A percentile compares a stretch with the other conserved stretches of the same genome.
Evolutionary conservation across 768 basidiomycete species (phyloP).

Genomic region (Sarcodon aspratus): DNA sequence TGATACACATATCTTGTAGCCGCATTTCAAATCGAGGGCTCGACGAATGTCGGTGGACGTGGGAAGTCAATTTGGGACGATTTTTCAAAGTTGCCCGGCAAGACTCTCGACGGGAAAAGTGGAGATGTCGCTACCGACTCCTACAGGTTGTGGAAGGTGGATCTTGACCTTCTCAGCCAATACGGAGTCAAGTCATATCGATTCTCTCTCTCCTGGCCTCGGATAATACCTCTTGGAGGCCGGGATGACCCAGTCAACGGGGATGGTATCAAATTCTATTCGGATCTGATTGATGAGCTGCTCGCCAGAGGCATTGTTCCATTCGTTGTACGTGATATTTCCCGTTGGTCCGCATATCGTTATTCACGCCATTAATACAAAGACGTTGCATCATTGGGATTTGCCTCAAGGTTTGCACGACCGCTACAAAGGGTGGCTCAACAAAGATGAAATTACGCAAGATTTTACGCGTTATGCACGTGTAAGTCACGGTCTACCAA

Average conservation of each 20-base stretch:
- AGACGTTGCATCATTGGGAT: conserved; percentile 76
- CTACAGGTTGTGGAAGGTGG: conserved; percentile 57
- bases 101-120: conserved; percentile 54
- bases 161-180: conserved; percentile 45
- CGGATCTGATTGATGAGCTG: conserved; percentile 56
- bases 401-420: conserved; percentile 66
- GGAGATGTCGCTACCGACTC: conserved; percentile 68
- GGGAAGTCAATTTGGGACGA: conserved; percentile 70
- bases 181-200: conserved; percentile 68
- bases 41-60: conserved; percentile 44
- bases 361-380: not conserved
- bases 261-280: conserved; percentile 60
- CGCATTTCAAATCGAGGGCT: conserved; percentile 68
- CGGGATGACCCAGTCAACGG: conserved; percentile 64
- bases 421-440: conserved; percentile 66
- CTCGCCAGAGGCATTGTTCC: conserved; percentile 52
- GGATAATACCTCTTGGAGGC: conserved; percentile 66
- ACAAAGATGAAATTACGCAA: conserved; percentile 55
- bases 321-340: conserved; percentile 40
- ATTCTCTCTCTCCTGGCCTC: conserved; percentile 69
- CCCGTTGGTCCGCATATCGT: not conserved
- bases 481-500: conserved; percentile 4
- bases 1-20: conserved; percentile 22
- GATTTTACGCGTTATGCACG: conserved; percentile 52
- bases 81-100: conserved; percentile 53